These are phyloP conservation scores for Umbelopsis ramanniana DNA, from an alignment of 192 early-diverging fungal genomes.

Conservation along the genomic window DNA sequence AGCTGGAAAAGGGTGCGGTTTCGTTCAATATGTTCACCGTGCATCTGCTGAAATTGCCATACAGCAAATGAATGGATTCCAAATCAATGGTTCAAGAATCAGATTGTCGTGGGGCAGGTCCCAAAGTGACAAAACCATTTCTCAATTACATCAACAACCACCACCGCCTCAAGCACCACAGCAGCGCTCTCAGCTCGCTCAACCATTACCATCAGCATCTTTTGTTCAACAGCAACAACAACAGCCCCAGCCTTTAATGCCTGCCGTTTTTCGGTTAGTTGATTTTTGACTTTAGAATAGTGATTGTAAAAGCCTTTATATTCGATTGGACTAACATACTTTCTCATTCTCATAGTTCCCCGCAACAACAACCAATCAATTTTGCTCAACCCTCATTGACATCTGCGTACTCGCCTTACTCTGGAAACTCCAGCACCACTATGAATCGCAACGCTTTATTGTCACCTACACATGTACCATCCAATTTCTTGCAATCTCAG, in stretches of 20 bases:
- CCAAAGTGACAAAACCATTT: conserved; percentile 43
- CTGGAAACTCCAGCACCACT: neutral
- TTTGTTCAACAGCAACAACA: conserved; percentile 8
- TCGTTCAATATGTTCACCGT: conserved; percentile 88
- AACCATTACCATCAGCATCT: conserved; percentile 1
- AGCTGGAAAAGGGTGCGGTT: conserved; percentile 92
- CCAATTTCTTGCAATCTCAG: conserved; percentile 13
- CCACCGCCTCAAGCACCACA: conserved; percentile 9
- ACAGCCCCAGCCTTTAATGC: neutral
- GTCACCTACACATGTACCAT: conserved; percentile 17
- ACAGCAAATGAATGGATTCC: conserved; percentile 85
- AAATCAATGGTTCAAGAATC: conserved; percentile 72
- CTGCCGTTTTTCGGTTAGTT: neutral
- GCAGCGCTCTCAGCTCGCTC: neutral
- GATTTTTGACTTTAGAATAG: no score
- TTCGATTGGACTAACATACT: no score
- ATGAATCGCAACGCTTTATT: conserved; percentile 9
- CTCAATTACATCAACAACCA: conserved; percentile 11
- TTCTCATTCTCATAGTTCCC: neutral
- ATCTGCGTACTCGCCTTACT: conserved; percentile 7
- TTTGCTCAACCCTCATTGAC: conserved; percentile 14
- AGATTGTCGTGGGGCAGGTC: conserved; percentile 62
- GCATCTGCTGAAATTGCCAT: conserved; percentile 90
- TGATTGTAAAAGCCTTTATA: no score
- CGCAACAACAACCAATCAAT: neutral